Base-by-base conservation (phyloP, 352 stramenopile species). In the Phytophthora tentaculata region DNA sequence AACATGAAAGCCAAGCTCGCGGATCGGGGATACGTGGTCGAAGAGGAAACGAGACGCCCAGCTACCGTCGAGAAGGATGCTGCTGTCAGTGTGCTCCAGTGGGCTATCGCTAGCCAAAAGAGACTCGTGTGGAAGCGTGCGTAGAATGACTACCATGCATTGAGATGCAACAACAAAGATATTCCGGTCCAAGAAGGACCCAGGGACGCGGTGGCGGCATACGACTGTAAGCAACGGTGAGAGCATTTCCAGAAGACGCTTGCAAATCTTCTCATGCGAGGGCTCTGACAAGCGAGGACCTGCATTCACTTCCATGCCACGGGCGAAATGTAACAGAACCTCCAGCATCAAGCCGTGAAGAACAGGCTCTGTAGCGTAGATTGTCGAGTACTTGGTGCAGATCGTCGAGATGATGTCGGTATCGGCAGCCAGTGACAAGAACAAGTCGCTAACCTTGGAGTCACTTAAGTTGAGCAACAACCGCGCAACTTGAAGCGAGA, bases 31-130 rank as follows among this genome's bases (percentile, higher is more conserved):
- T 16, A 68, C 63, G 23, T 83, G 79, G 23, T 92, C 82, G 37
- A 90, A 90, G 9, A 92, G 53, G 28, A 90, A 73, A 13, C 84
- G 64, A 19, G 82, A 82, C 14, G 67, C 71, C 81, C 81, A 92
- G 8, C 61, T 77, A n/a, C 70, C 69, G 32, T 84, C 73, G n/a
- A 80, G 26, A 48, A 84, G 26, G 2, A 84, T 60, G 3, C 7
- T 61, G 29, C 67, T 73, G 52, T 86, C 77, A 7, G 69, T 80
- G 48, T 77, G 74, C 22, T 79, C 43, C 44, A 83, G 16, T 32
- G 59, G 47, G 8, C 62, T 71, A 43, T 60, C 51, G 3, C 59
- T 67, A 3, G 60, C 28, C 4, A 77, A 19, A 13, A 86, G 53
- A 2, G 54, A 52, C 19, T 71, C 54, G 5, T 47, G 61, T 14